phyloP scores from a whole-genome alignment of 768 basidiomycete species.

The Amyloporia xantha region DNA sequence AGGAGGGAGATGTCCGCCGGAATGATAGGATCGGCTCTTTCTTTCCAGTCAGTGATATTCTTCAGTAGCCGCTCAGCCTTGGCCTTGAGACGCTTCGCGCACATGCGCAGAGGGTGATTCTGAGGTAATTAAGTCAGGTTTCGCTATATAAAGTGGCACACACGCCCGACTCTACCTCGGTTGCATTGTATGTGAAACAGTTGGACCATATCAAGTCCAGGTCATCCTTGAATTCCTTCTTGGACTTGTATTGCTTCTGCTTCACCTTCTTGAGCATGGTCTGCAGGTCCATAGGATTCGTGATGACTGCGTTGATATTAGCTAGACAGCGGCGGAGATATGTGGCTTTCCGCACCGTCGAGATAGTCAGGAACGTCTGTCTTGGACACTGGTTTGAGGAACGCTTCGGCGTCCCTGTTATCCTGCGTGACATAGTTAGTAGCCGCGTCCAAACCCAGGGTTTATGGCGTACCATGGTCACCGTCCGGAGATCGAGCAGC shows the following conservation, averaged over 20 bases:
- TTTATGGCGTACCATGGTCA: slow-evolving; percentile 48
- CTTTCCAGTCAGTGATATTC: slow-evolving; percentile 85
- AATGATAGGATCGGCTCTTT: slow-evolving; percentile 65
- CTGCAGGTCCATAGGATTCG: slow-evolving; percentile 91
- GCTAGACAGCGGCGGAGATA: neutral
- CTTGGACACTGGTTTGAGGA: slow-evolving; percentile 88
- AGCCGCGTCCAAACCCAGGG: neutral
- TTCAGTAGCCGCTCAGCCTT: slow-evolving; percentile 84
- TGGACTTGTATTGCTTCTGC: slow-evolving; percentile 85
- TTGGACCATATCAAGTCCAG: slow-evolving; percentile 97
- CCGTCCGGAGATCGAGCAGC: slow-evolving; percentile 75
- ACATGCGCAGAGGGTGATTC: slow-evolving; percentile 84
- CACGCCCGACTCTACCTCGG: slow-evolving; percentile 51
- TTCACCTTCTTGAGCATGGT: slow-evolving; percentile 94
- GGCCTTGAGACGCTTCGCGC: slow-evolving; percentile 70
- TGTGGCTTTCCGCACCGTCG: slow-evolving; percentile 50
- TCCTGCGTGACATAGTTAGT: slow-evolving; percentile 35
- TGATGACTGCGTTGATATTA: slow-evolving; percentile 56
- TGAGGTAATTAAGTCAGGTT: slow-evolving; percentile 23
- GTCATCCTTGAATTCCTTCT: slow-evolving; percentile 90
- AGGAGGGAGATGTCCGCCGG: slow-evolving; percentile 35
- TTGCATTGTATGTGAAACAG: slow-evolving; percentile 87
- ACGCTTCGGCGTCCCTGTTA: slow-evolving; percentile 89
- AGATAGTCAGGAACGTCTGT: slow-evolving; percentile 91
- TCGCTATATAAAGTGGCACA: neutral